Evolutionary conservation across 768 basidiomycete genomes (phyloP).

Genomic region (Solioccasus polychromus): DNA sequence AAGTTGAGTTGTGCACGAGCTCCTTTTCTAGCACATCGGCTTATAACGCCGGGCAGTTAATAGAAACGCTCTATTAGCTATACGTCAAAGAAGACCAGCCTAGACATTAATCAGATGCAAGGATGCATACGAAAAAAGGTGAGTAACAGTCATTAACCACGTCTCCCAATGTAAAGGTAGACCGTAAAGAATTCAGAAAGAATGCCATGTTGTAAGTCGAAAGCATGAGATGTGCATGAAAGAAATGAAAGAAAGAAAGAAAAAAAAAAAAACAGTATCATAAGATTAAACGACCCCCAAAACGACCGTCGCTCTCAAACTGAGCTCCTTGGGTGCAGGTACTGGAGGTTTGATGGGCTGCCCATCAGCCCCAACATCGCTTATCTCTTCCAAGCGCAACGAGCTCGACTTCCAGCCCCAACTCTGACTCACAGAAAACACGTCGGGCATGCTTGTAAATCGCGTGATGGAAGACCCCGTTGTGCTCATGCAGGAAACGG

Average conservation of each 20-base stretch:
- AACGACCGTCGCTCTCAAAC: conserved; percentile 76
- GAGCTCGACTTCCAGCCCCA: conserved; percentile 89
- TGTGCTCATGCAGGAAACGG: conserved; percentile 75
- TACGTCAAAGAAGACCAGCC: no score
- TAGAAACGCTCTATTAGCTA: no score
- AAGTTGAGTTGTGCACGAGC: no score
- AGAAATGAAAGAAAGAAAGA: neutral
- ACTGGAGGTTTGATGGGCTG: conserved; percentile 29
- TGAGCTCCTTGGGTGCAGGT: conserved; percentile 44
- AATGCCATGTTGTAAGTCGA: conserved; percentile 2
- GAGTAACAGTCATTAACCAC: neutral
- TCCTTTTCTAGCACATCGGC: no score
- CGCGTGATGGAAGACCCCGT: conserved; percentile 79
- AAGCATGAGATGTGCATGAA: conserved; percentile 1
- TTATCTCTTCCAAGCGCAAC: conserved; percentile 48
- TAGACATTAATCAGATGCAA: no score
- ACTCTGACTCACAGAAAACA: conserved; percentile 80
- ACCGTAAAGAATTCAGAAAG: neutral
- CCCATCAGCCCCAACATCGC: conserved; percentile 36
- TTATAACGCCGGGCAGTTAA: no score
- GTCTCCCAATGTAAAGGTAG: neutral
- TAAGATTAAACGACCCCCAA: conserved; percentile 61
- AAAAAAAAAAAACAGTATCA: neutral
- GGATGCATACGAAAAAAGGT: neutral
- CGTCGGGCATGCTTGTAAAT: conserved; percentile 84